Percentiles rank a stretch among this genome's conserved stretches.
Evolutionary conservation across 441 rosid genomes (phyloP).

Genomic region (Adansonia gregorii): DNA sequence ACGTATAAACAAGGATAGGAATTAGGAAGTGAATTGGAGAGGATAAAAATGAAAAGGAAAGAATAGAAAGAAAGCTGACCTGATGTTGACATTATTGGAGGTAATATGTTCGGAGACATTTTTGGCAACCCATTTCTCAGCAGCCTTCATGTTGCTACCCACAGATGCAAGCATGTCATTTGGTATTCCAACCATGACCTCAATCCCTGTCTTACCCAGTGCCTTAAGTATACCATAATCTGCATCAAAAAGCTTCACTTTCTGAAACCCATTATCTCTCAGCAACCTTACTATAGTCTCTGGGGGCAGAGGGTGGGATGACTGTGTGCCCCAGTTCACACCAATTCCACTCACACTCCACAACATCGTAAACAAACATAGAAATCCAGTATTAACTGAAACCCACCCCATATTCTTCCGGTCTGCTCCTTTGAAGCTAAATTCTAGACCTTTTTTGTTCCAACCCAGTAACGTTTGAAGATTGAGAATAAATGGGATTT

Average conservation of each 20-base stretch:
- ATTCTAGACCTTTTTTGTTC: neutral
- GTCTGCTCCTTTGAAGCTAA: neutral
- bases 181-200: slow-evolving; percentile 97
- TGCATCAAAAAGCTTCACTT: slow-evolving; percentile 92
- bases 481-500: neutral
- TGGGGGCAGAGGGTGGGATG: slow-evolving; percentile 75
- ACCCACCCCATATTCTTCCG: slow-evolving; percentile 29
- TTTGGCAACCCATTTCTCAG: slow-evolving; percentile 88
- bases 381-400: slow-evolving; percentile 27
- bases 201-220: slow-evolving; percentile 70
- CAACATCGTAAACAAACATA: slow-evolving; percentile 38
- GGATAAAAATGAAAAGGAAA: neutral
- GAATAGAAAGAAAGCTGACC: slow-evolving; percentile 42
- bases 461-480: neutral
- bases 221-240: slow-evolving; percentile 70
- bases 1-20: neutral
- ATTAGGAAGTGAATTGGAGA: slow-evolving; percentile 2
- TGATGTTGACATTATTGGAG: slow-evolving; percentile 70
- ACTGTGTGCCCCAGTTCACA: slow-evolving; percentile 95
- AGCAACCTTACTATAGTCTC: slow-evolving; percentile 66
- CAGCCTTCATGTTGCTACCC: slow-evolving; percentile 71
- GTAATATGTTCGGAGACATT: slow-evolving; percentile 72
- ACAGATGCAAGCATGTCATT: slow-evolving; percentile 79
- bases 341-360: slow-evolving; percentile 62
- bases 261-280: slow-evolving; percentile 67